phyloP scores from a whole-genome alignment of 371 early-diverging fungal species.

The Circinella umbellata region DNA sequence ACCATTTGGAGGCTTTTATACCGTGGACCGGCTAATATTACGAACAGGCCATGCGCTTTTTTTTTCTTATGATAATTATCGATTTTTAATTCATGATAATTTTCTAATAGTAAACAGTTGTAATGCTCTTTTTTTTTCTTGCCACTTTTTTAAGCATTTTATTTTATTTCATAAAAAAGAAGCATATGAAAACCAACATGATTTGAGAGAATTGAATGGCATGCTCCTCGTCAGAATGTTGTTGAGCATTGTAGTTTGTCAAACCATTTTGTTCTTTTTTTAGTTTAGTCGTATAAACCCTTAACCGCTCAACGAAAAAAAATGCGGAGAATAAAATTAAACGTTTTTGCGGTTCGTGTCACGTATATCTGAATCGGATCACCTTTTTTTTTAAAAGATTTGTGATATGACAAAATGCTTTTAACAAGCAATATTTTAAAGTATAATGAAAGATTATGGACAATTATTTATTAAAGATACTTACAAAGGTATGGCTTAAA shows the following conservation, averaged over 20 bases:
- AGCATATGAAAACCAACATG: too few species aligned
- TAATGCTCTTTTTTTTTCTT: neutral
- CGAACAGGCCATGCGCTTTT: neutral
- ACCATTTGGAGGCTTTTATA: too few species aligned
- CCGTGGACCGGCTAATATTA: slow-evolving; percentile 2
- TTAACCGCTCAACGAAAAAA: slow-evolving; percentile 9
- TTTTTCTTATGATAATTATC: neutral
- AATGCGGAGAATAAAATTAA: neutral
- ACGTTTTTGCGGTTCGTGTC: neutral
- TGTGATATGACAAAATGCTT: neutral
- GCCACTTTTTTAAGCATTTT: too few species aligned
- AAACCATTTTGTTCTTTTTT: neutral
- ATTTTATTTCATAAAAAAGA: too few species aligned
- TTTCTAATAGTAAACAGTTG: neutral
- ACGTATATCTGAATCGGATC: slow-evolving; percentile 4
- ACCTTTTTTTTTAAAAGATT: neutral
- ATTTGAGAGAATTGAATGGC: neutral
- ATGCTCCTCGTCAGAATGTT: neutral
- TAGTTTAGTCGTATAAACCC: slow-evolving; percentile 12
- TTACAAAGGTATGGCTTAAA: too few species aligned
- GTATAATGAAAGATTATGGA: too few species aligned
- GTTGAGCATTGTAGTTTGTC: neutral
- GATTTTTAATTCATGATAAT: neutral
- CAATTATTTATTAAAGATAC: too few species aligned
- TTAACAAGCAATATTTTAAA: neutral